These are phyloP conservation scores for Lentinula lateritia DNA, from an alignment of 768 basidiomycete species.

Conservation along the genomic window DNA sequence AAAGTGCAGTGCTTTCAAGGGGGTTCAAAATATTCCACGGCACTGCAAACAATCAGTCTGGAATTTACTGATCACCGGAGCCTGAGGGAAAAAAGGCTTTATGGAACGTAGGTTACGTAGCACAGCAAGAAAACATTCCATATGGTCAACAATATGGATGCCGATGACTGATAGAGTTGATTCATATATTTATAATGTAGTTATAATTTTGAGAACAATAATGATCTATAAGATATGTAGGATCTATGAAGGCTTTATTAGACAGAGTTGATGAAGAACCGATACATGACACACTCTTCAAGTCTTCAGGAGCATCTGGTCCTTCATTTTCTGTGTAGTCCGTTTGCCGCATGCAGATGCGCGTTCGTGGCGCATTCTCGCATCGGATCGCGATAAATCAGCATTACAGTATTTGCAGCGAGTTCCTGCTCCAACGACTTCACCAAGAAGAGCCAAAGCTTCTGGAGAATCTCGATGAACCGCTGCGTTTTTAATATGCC, in stretches of 20 bases:
- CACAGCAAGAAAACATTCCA: background rate
- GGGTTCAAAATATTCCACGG: background rate
- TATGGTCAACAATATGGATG: background rate
- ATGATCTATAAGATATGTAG: background rate
- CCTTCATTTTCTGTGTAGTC: slow-evolving; percentile 10
- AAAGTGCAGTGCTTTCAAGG: background rate
- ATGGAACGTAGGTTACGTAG: background rate
- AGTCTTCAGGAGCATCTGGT: slow-evolving; percentile 6
- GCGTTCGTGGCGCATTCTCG: slow-evolving; percentile 13
- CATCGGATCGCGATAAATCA: slow-evolving; percentile 12
- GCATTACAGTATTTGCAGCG: slow-evolving; percentile 11
- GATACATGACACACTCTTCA: background rate
- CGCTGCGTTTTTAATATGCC: slow-evolving; percentile 10
- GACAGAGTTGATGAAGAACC: background rate
- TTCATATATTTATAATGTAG: background rate
- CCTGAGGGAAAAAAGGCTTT: background rate
- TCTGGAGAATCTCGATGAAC: slow-evolving; percentile 9
- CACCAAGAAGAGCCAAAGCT: slow-evolving; percentile 6
- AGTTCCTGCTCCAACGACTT: slow-evolving; percentile 3
- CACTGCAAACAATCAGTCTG: background rate
- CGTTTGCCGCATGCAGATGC: slow-evolving; percentile 13
- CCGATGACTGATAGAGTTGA: background rate
- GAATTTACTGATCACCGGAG: background rate
- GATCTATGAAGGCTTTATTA: background rate
- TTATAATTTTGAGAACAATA: background rate